Percentiles rank a stretch among this genome's conserved stretches.
phyloP scores from a whole-genome alignment of 164 flowering plant species.

The Macadamia integrifolia region DNA sequence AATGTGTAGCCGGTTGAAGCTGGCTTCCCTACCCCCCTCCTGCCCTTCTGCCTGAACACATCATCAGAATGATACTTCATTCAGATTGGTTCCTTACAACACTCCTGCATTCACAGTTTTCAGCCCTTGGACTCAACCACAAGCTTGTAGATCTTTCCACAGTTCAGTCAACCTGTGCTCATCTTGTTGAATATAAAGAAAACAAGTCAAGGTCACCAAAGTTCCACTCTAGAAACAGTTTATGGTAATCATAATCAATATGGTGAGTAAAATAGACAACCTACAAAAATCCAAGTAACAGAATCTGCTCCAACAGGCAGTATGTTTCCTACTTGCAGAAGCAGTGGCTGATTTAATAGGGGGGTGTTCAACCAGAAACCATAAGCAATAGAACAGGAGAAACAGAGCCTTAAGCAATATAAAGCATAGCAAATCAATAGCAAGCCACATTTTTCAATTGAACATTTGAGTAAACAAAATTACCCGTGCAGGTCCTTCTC shows the following conservation, averaged over 20 bases:
- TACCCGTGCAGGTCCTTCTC: slow-evolving; percentile 90
- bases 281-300: neutral
- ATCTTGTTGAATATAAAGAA: too few species aligned
- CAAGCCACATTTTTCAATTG: neutral
- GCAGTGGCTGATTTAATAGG: neutral
- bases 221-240: too few species aligned
- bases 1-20: neutral
- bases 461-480: slow-evolving; percentile 9
- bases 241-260: neutral
- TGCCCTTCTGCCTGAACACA: too few species aligned
- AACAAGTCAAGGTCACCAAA: too few species aligned
- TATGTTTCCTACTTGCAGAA: neutral
- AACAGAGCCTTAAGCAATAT: neutral
- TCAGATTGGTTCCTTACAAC: too few species aligned
- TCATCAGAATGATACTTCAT: neutral
- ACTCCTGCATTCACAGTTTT: too few species aligned
- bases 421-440: neutral
- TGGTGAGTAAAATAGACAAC: neutral
- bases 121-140: too few species aligned
- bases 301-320: neutral
- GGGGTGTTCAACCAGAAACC: neutral
- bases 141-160: too few species aligned
- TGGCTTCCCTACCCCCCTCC: neutral
- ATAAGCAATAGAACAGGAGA: neutral
- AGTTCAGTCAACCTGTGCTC: too few species aligned